Conservation (phyloP, 805 yeast species). For the Myxozyma udenii region DNA sequence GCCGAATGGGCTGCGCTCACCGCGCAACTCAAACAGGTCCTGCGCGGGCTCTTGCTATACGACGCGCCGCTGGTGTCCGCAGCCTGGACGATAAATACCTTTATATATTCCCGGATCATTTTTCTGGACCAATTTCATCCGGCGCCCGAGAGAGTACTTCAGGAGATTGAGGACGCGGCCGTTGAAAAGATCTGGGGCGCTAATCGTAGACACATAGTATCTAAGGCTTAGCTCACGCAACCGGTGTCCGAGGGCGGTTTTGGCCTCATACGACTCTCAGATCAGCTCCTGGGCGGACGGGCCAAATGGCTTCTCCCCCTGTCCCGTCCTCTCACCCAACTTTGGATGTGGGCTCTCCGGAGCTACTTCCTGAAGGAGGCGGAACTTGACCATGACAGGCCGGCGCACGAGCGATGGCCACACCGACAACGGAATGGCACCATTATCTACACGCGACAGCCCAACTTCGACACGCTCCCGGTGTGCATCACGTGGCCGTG, state of each 20-base stretch:
- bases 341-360: neutral
- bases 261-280: neutral
- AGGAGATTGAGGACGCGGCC: neutral
- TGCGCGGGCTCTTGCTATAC: neutral
- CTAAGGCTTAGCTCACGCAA: neutral
- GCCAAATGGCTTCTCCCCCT: neutral
- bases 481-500: no score
- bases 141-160: neutral
- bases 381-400: neutral
- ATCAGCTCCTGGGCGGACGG: neutral
- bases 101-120: neutral
- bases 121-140: slow-evolving; percentile 6
- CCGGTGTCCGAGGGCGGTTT: neutral
- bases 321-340: neutral
- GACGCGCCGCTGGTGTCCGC: neutral
- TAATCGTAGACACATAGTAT: neutral
- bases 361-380: no score
- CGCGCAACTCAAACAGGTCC: neutral
- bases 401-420: neutral
- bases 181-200: neutral
- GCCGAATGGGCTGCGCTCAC: neutral
- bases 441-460: neutral
- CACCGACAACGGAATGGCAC: neutral
- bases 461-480: no score
- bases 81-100: neutral